Conservation (phyloP, 768 basidiomycete genomes). For the Trametes elegans region DNA sequence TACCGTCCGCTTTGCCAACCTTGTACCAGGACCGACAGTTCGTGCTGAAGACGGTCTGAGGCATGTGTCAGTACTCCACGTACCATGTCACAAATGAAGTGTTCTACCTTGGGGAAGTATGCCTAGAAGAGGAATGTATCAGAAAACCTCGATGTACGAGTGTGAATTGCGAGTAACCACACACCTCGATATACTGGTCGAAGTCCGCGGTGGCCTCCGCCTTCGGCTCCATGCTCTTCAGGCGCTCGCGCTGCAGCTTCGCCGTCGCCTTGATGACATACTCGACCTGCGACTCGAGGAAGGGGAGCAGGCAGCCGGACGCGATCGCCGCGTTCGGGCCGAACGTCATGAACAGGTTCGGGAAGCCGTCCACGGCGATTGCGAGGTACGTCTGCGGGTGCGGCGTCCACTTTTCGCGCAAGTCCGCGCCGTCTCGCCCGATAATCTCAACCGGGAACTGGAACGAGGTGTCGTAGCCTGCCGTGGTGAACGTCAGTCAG, state of each 20-base stretch:
- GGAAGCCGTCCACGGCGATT: conserved; percentile 59
- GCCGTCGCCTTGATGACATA: conserved; percentile 52
- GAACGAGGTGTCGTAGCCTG: conserved; percentile 56
- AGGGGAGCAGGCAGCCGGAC: conserved; percentile 50
- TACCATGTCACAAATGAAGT: not conserved
- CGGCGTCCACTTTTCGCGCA: conserved; percentile 54
- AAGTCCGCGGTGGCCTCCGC: conserved; percentile 59
- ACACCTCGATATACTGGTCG: conserved; percentile 56
- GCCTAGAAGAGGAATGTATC: conserved; percentile 30
- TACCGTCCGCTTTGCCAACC: conserved; percentile 51
- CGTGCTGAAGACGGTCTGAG: conserved; percentile 54
- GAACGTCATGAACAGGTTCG: conserved; percentile 60
- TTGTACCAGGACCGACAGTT: conserved; percentile 66
- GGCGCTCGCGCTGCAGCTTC: conserved; percentile 61
- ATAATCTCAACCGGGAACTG: conserved; percentile 49
- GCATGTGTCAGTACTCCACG: not conserved
- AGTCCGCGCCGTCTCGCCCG: conserved; percentile 49
- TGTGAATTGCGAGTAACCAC: too few species aligned
- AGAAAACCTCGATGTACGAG: not conserved
- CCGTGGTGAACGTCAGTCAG: too few species aligned
- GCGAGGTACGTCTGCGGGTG: conserved; percentile 59
- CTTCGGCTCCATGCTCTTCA: conserved; percentile 62
- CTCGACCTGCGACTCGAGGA: conserved; percentile 56
- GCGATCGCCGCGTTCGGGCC: conserved; percentile 60
- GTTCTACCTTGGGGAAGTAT: conserved; percentile 45